Conservation (phyloP, 148 eudicot genomes). For the Silene latifolia region DNA sequence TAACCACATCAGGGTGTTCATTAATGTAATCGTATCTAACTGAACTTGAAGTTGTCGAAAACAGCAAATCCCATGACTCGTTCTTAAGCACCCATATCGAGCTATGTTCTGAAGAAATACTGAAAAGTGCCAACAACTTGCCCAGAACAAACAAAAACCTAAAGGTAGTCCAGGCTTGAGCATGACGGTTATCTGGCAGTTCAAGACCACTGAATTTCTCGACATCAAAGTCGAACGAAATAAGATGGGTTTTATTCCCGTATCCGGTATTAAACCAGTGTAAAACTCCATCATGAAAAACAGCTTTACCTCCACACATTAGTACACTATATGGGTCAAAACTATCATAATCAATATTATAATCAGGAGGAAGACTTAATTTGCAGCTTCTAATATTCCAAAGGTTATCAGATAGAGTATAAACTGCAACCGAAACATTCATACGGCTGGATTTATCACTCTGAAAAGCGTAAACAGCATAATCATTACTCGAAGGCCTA, state of each 20-base stretch:
- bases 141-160: too few relatives aligned
- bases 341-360: too few relatives aligned
- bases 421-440: background rate
- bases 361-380: background rate
- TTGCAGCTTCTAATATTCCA: background rate
- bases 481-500: background rate
- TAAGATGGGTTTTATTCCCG: background rate
- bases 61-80: background rate
- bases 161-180: background rate
- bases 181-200: background rate
- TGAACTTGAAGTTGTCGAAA: background rate
- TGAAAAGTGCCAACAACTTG: background rate
- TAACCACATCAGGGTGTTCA: background rate
- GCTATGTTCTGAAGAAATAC: background rate
- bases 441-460: background rate
- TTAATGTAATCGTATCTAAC: background rate
- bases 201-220: background rate
- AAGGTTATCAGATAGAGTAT: background rate
- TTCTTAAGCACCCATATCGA: background rate
- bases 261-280: background rate
- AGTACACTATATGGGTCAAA: background rate
- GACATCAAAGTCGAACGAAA: background rate
- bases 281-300: background rate
- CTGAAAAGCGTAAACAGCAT: background rate
- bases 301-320: background rate